Evolutionary conservation across 2,329 filamentous ascomycete genomes (phyloP), one percentile per base, ranked within the genome.

Genomic region (Aspergillus caelatus): DNA sequence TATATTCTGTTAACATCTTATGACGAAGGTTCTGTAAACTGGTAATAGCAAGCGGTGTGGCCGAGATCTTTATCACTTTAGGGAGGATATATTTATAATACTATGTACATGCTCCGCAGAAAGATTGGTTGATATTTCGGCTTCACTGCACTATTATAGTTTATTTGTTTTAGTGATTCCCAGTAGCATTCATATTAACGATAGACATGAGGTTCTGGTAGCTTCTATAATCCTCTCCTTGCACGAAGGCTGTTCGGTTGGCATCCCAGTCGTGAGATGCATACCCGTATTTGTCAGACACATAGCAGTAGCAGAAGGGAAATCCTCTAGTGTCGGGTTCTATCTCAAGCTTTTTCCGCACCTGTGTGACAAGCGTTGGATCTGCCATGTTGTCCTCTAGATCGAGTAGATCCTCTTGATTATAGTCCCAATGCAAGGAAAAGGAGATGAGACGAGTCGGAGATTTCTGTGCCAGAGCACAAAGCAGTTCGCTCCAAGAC

Each of bases 141-240:
- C 16, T 1, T 8, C 19, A 41, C 16, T 3, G 8, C 19, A 41
- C 0, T 3, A 10, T n/a, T 41, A 4, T 0, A 7, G 36, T 3
- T 41, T n/a, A 41, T 7, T 1, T 4, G 19, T 2, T 4, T 2
- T n/a, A 14, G 19, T 3, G 2, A 8, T 4, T 41, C 9, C 34
- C 34, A n/a, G 7, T 4, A 16, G 46, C 14, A 30, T 50, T 50
- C 26, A 8, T n/a, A n/a, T 50, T 16, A n/a, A 50, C 46, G 16
- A 50, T n/a, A 10, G 16, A 8, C 46, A 30, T 50, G 7, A 50
- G 16, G 4, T 11, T 6, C 6, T 16, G 26, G 26, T 50, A 50
- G 26, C 46, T 32, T 23, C 7, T 9, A 8, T 30, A 26, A 16
- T 50, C 46, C 9, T 50, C 26, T 8, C 46, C 46, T 30, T 26